These are phyloP conservation scores for Thalia dealbata DNA, from an alignment of 176 grass and related monocot genomes.

Conservation along the genomic window DNA sequence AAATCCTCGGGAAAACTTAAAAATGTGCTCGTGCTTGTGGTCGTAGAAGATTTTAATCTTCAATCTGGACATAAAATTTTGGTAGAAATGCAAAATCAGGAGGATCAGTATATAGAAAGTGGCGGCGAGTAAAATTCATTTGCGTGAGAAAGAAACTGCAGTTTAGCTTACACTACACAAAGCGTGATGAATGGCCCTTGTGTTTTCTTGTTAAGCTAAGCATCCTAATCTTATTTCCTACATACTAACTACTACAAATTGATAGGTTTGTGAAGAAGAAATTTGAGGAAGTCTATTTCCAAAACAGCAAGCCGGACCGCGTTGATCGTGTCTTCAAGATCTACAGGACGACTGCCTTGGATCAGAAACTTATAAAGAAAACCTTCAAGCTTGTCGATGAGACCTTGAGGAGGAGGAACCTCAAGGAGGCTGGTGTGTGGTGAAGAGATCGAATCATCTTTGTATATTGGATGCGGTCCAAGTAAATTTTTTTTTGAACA, in stretches of 20 bases:
- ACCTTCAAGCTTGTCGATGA: conserved; percentile 94
- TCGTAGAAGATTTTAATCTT: too few species aligned
- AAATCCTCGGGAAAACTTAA: background rate
- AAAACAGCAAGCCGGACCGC: conserved; percentile 85
- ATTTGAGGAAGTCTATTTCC: conserved; percentile 96
- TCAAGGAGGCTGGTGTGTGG: conserved; percentile 34
- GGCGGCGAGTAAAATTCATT: too few species aligned
- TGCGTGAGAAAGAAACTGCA: background rate
- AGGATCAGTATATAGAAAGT: too few species aligned
- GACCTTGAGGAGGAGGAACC: conserved; percentile 61
- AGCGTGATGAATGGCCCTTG: background rate
- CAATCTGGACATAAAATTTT: too few species aligned
- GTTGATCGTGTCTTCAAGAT: conserved; percentile 94
- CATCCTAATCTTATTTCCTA: background rate
- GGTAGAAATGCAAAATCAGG: too few species aligned
- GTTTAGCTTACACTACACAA: background rate
- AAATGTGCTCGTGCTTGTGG: background rate
- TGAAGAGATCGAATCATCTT: conserved; percentile 19
- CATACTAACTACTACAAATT: background rate
- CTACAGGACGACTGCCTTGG: conserved; percentile 82
- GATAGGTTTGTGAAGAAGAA: conserved; percentile 96
- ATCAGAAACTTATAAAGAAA: conserved; percentile 98
- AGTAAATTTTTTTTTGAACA: background rate
- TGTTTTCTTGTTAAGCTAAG: background rate
- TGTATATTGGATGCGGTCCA: conserved; percentile 1